phyloP scores from a whole-genome alignment of 805 yeast genomes.

The Isabelozyma rhagii region DNA sequence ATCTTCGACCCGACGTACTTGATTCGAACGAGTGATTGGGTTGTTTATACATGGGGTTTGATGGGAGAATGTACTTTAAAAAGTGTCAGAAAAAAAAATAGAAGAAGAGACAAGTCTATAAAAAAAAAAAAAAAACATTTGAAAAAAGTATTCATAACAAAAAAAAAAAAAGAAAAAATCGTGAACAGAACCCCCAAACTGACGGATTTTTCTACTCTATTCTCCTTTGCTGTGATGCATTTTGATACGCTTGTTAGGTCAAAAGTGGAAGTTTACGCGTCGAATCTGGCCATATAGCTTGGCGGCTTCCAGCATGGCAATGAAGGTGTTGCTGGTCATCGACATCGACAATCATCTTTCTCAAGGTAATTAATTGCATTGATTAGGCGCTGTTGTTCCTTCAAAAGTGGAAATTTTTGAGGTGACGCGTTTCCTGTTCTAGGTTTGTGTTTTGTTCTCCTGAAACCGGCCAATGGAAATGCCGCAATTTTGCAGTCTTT shows the following conservation, averaged over 20 bases:
- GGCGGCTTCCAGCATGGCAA: neutral
- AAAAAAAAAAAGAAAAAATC: too few species aligned
- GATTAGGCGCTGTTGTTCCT: neutral
- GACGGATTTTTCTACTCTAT: neutral
- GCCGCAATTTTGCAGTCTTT: too few species aligned
- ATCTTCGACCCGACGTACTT: conserved; percentile 36
- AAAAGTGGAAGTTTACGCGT: neutral
- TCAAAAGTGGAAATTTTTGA: too few species aligned
- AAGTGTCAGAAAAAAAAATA: neutral
- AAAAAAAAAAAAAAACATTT: too few species aligned
- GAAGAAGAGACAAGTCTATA: neutral
- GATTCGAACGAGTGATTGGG: conserved; percentile 33
- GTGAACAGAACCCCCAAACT: neutral
- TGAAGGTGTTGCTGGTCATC: neutral
- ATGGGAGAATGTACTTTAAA: neutral
- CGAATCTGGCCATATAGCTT: neutral
- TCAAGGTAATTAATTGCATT: neutral
- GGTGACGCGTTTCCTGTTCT: too few species aligned
- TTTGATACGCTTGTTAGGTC: too few species aligned
- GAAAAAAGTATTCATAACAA: neutral
- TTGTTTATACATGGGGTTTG: conserved; percentile 35
- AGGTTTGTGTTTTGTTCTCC: too few species aligned
- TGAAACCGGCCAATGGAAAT: too few species aligned
- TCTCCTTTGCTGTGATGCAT: too few species aligned
- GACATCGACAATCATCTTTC: neutral